Evolutionary conservation across 345 rosid species (phyloP).

Genomic region (Lumnitzera racemosa): DNA sequence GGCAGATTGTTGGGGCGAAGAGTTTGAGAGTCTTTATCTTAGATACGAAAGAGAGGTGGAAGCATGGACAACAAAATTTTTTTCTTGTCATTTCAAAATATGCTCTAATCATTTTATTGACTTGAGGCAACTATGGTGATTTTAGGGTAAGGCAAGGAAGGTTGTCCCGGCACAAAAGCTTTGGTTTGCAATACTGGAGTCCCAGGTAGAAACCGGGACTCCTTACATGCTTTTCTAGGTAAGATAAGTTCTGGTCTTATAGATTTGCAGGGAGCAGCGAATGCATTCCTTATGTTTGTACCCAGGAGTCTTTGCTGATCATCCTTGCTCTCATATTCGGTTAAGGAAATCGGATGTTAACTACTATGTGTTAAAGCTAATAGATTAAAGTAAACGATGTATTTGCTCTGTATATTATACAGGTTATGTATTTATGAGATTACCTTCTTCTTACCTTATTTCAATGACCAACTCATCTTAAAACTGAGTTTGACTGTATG

Average conservation of each 20-base stretch:
- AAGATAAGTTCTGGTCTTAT: background rate
- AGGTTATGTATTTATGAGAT: no score
- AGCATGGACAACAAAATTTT: background rate
- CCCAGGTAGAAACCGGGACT: conserved; percentile 94
- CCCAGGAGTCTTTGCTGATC: background rate
- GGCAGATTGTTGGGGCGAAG: conserved; percentile 85
- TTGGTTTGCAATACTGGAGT: conserved; percentile 76
- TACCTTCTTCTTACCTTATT: no score
- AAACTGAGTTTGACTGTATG: no score
- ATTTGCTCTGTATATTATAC: no score
- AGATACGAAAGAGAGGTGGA: conserved; percentile 58
- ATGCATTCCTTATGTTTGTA: background rate
- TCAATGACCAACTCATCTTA: no score
- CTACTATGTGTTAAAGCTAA: no score
- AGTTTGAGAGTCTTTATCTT: conserved; percentile 59
- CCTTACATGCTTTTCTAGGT: conserved; percentile 99
- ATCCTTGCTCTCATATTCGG: no score
- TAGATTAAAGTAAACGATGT: no score
- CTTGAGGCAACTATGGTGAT: background rate
- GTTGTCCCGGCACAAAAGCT: conserved; percentile 78
- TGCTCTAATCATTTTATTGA: background rate
- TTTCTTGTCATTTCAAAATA: background rate
- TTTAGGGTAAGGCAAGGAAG: conserved; percentile 82
- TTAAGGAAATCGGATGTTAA: no score
- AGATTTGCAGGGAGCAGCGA: no score